Conservation (phyloP, 2,329 filamentous ascomycete genomes). For the Neofusicoccum kwambonambiense region DNA sequence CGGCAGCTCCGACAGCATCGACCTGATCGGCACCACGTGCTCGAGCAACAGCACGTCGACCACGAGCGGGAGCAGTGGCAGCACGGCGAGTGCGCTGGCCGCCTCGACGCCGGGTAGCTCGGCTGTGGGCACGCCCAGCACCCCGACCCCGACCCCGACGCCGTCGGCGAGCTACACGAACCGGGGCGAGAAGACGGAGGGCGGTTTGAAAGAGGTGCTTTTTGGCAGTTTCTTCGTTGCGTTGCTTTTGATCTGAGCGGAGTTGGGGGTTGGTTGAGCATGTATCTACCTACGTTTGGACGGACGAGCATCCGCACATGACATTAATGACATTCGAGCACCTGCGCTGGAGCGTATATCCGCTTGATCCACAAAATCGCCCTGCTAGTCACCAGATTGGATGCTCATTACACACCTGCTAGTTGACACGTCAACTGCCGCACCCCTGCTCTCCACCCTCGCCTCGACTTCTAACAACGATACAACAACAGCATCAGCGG, state of each 20-base stretch:
- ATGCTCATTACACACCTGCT: too few relatives aligned
- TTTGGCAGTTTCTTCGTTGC: neutral
- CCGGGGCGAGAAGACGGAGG: neutral
- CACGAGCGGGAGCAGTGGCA: neutral
- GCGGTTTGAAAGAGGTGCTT: neutral
- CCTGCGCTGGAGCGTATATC: too few relatives aligned
- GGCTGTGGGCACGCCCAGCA: neutral
- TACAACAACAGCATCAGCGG: too few relatives aligned
- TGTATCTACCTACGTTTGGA: too few relatives aligned
- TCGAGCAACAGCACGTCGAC: neutral
- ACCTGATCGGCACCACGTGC: slow-evolving; percentile 30
- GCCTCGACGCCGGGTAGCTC: neutral
- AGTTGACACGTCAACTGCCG: too few relatives aligned
- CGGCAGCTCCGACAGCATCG: slow-evolving; percentile 50
- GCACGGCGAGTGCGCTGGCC: neutral
- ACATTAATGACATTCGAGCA: too few relatives aligned
- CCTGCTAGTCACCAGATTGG: too few relatives aligned
- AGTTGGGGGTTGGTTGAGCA: too few relatives aligned
- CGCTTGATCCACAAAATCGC: too few relatives aligned
- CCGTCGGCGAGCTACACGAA: neutral
- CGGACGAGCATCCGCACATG: too few relatives aligned
- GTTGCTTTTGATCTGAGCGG: neutral
- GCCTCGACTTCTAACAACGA: too few relatives aligned
- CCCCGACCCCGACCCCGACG: neutral
- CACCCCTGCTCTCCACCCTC: too few relatives aligned